A percentile compares a stretch with the other conserved stretches of the same genome.
Evolutionary conservation across 192 early-diverging fungal genomes (phyloP).

Genomic region (Coemansia sp.): DNA sequence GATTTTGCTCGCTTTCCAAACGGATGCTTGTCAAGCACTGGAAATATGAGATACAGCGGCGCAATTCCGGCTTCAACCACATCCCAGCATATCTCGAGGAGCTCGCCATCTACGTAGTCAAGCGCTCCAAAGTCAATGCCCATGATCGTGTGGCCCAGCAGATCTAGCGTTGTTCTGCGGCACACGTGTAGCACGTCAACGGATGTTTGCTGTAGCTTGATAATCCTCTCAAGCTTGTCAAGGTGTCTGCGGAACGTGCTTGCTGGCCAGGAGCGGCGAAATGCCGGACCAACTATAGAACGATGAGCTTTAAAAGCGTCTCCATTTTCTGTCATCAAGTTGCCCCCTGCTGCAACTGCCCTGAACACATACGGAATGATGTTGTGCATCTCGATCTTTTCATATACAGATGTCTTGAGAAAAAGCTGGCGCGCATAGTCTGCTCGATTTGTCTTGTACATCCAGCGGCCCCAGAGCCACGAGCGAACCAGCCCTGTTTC

Average conservation of each 20-base stretch:
- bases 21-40: conserved; percentile 50
- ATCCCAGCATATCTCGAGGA: conserved; percentile 49
- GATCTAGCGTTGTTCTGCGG: conserved; percentile 44
- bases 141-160: conserved; percentile 50
- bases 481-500: conserved; percentile 36
- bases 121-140: conserved; percentile 51
- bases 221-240: conserved; percentile 30
- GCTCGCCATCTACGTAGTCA: conserved; percentile 41
- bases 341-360: conserved; percentile 46
- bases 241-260: conserved; percentile 34
- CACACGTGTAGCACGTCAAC: conserved; percentile 39
- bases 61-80: conserved; percentile 45
- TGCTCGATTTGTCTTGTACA: conserved; percentile 54
- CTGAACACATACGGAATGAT: conserved; percentile 46
- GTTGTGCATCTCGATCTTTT: conserved; percentile 53
- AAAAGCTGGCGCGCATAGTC: conserved; percentile 51
- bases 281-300: conserved; percentile 43
- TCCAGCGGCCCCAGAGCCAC: conserved; percentile 53
- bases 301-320: conserved; percentile 49
- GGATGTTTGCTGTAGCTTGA: conserved; percentile 4
- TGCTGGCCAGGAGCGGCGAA: conserved; percentile 50
- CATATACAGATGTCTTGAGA: conserved; percentile 40
- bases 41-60: conserved; percentile 54
- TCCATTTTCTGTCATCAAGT: conserved; percentile 52
- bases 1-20: conserved; percentile 37